A percentile compares a stretch with the other conserved stretches of the same genome.
phyloP scores from a whole-genome alignment of 177 flowering plant genomes.

The Tripterygium wilfordii region DNA sequence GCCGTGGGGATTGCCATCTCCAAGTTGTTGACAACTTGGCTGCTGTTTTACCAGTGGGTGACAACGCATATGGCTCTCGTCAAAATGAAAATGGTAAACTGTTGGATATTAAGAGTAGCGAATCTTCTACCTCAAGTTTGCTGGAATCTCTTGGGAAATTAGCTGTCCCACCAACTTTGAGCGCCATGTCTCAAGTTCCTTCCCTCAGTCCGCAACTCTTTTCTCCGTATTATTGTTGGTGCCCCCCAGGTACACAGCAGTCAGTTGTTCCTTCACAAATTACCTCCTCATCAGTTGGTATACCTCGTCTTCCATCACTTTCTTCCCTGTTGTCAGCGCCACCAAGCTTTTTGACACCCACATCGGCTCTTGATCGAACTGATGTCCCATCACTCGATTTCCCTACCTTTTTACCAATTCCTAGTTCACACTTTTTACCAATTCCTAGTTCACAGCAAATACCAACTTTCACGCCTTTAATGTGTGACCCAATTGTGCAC shows the following conservation, averaged over 20 bases:
- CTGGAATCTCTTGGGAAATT: conserved; percentile 43
- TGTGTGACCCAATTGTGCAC: conserved; percentile 92
- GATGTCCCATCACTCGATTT: conserved; percentile 46
- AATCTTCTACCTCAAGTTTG: conserved; percentile 16
- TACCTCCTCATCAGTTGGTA: conserved; percentile 25
- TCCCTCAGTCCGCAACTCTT: conserved; percentile 27
- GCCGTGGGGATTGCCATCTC: conserved; percentile 36
- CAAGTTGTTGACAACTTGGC: conserved; percentile 22
- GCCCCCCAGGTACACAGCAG: conserved; percentile 52
- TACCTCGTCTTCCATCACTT: conserved; percentile 49
- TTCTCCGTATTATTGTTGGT: conserved; percentile 86
- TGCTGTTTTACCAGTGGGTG: conserved; percentile 14
- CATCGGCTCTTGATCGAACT: conserved; percentile 26
- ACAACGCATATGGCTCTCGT: conserved; percentile 13
- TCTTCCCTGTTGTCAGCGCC: conserved; percentile 46
- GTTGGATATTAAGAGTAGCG: conserved; percentile 15
- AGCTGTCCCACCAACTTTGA: conserved; percentile 15
- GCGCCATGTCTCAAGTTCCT: conserved; percentile 20
- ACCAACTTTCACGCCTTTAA: conserved; percentile 77
- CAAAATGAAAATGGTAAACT: conserved; percentile 25
- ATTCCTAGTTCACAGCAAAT: conserved; percentile 63
- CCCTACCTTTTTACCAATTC: conserved; percentile 48
- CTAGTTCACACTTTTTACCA: conserved; percentile 63
- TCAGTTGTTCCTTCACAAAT: conserved; percentile 25
- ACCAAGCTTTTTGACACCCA: conserved; percentile 29